Base-by-base conservation (phyloP, 2,329 filamentous ascomycete genomes). In the Erysiphe pulchra region DNA sequence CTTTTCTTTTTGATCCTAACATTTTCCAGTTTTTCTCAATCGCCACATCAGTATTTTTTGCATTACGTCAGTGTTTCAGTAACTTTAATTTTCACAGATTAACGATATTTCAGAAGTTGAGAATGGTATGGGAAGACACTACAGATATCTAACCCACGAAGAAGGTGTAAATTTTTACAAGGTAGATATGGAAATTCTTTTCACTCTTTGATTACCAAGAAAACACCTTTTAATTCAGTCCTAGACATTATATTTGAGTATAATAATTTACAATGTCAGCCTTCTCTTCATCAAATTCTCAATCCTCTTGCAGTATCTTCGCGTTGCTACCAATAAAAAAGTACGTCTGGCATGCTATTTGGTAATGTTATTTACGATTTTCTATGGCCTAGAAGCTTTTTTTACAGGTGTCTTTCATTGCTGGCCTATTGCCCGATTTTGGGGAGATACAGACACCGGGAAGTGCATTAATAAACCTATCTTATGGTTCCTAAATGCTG, bases 251-350 rank as follows among this genome's bases (percentile, higher is more conserved):
- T 48, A 38, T 24, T 39, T 44, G 31, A 38, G 33, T 16, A 48
- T 48, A 28, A n/a, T 48, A 14, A 45, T 37, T 14, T 49, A 49
- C 43, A 49, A 47, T 33, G 33, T 40, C 43, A 33, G 45, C 20
- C 40, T 46, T 16, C 34, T 42, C 32, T 47, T 48, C 37, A 48
- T 38, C 20, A 50, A 50, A 46, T 16, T 46, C 13, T 47, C 48
- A 12, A 50, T 50, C 33, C 40, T 49, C 9, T 42, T 46, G 10
- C 44, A 45, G 32, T 47, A 49, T 34, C 46, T 47, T 30, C 39
- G 46, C 32, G 42, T 49, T n/a, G 45, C 30, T 17, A 33, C 41
- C 24, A 16, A 24, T 16, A 38, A 20, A 16, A 31, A 24, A 11
- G 37, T 45, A 9, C 43, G 46, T 2, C 39, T 20, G 7, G 43